Conservation (phyloP, 352 stramenopile genomes). For the Phytopythium oedochilum region DNA sequence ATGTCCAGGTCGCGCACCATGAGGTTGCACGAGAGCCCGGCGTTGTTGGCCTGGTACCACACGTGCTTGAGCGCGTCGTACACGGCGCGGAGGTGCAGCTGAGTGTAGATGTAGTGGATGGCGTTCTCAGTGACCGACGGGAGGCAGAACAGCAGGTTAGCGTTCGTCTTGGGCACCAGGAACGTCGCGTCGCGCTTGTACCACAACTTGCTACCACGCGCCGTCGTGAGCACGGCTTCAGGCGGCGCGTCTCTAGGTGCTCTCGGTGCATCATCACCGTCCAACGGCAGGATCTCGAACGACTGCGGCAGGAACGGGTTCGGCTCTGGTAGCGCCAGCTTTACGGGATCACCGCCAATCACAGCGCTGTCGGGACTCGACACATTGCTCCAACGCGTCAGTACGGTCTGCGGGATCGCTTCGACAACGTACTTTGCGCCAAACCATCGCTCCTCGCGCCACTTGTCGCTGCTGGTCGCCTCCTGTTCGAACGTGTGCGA, state of each 20-base stretch:
- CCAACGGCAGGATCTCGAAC: constrained; percentile 40
- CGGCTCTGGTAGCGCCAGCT: constrained; percentile 10
- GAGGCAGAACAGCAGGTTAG: constrained; percentile 58
- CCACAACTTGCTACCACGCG: constrained; percentile 54
- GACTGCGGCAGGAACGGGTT: constrained; percentile 74
- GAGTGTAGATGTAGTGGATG: constrained; percentile 42
- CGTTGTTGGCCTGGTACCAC: constrained; percentile 56
- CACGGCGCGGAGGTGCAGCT: constrained; percentile 66
- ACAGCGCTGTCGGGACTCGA: neutral
- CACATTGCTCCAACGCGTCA: constrained; percentile 17
- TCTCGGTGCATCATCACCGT: constrained; percentile 4
- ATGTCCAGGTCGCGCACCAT: constrained; percentile 60
- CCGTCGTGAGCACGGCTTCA: constrained; percentile 24
- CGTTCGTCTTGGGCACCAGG: constrained; percentile 57
- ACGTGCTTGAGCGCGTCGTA: constrained; percentile 62
- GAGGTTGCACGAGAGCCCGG: constrained; percentile 51
- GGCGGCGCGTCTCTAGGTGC: constrained; percentile 16
- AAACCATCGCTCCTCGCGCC: constrained; percentile 49
- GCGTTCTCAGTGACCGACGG: constrained; percentile 39
- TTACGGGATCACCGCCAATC: neutral
- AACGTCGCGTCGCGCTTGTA: constrained; percentile 71
- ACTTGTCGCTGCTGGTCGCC: constrained; percentile 3
- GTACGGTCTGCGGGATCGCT: constrained; percentile 21
- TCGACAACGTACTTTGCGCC: constrained; percentile 41
- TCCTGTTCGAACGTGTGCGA: constrained; percentile 39